Conservation (phyloP, 2,329 filamentous ascomycete genomes). For the Sarocladiaceae sp. region DNA sequence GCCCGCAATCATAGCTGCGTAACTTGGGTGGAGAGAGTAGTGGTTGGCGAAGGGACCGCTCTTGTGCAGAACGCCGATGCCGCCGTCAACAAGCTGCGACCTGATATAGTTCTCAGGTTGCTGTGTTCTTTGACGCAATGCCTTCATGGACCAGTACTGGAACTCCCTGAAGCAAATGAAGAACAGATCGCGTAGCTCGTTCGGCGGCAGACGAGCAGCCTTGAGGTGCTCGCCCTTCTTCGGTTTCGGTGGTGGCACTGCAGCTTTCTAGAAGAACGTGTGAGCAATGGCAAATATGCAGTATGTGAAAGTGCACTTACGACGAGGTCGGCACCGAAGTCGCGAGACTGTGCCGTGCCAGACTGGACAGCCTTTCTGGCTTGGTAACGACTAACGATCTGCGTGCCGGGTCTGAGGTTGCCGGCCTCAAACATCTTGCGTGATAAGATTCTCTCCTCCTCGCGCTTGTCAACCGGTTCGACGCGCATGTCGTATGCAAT, state of each 20-base stretch:
- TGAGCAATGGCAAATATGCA: conserved; percentile 4
- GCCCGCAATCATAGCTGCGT: conserved; percentile 29
- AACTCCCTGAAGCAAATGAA: conserved; percentile 78
- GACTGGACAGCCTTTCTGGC: conserved; percentile 36
- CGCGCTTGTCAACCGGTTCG: conserved; percentile 64
- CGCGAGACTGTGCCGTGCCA: conserved; percentile 21
- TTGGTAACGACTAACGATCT: conserved; percentile 43
- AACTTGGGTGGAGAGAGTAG: conserved; percentile 69
- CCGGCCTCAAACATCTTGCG: conserved; percentile 47
- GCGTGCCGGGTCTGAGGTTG: conserved; percentile 41
- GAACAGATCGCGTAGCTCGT: conserved; percentile 80
- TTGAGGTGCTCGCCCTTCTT: conserved; percentile 68
- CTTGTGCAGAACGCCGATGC: conserved; percentile 76
- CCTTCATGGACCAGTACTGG: conserved; percentile 91
- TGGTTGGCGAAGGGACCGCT: conserved; percentile 78
- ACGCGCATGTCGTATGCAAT: conserved; percentile 72
- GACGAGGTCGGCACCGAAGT: conserved; percentile 43
- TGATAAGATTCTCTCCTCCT: conserved; percentile 59
- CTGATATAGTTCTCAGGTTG: conserved; percentile 95
- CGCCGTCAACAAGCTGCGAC: conserved; percentile 60
- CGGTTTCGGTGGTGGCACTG: conserved; percentile 42
- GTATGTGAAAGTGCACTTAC: conserved; percentile 34
- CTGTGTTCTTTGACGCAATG: conserved; percentile 66
- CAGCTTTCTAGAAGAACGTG: conserved; percentile 41
- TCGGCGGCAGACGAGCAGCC: conserved; percentile 80